A percentile compares a stretch with the other conserved stretches of the same genome.
phyloP scores from a whole-genome alignment of 495 filamentous ascomycete genomes.

The Hypoxylon cercidicola region DNA sequence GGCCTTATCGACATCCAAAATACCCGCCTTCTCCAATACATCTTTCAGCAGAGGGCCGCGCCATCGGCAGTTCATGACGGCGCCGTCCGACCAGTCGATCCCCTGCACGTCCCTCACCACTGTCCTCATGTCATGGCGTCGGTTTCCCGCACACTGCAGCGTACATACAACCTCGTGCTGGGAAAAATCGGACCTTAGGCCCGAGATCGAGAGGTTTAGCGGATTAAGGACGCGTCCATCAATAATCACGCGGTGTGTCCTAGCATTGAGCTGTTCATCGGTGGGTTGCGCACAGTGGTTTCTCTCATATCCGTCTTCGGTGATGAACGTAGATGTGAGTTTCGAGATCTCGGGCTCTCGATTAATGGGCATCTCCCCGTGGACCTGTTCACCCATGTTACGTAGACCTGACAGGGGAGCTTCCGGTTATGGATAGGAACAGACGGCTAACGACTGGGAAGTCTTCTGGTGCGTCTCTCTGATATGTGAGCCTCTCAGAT shows the following conservation, averaged over 20 bases:
- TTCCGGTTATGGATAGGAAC: no score
- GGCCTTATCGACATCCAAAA: not conserved
- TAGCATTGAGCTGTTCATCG: constrained; percentile 1
- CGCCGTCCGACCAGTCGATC: constrained; percentile 64
- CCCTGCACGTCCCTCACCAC: constrained; percentile 60
- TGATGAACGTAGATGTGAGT: constrained; percentile 10
- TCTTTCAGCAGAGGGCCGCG: constrained; percentile 64
- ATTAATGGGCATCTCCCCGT: constrained; percentile 4
- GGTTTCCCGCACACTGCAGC: constrained; percentile 68
- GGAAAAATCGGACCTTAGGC: constrained; percentile 60
- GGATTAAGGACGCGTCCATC: constrained; percentile 6
- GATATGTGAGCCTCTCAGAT: no score
- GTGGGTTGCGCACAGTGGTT: constrained; percentile 10
- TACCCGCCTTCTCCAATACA: constrained; percentile 60
- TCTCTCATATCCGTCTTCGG: constrained; percentile 18
- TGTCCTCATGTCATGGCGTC: constrained; percentile 64
- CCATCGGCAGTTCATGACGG: constrained; percentile 66
- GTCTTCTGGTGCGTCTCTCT: no score
- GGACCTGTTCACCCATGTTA: not conserved
- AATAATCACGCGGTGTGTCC: constrained; percentile 13
- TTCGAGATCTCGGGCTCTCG: constrained; percentile 12
- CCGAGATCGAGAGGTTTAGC: constrained; percentile 13
- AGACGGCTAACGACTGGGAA: no score
- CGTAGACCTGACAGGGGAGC: no score
- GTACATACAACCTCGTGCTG: constrained; percentile 60